These are phyloP conservation scores for Garcia nutans DNA, from an alignment of 345 rosid genomes.

Conservation along the genomic window DNA sequence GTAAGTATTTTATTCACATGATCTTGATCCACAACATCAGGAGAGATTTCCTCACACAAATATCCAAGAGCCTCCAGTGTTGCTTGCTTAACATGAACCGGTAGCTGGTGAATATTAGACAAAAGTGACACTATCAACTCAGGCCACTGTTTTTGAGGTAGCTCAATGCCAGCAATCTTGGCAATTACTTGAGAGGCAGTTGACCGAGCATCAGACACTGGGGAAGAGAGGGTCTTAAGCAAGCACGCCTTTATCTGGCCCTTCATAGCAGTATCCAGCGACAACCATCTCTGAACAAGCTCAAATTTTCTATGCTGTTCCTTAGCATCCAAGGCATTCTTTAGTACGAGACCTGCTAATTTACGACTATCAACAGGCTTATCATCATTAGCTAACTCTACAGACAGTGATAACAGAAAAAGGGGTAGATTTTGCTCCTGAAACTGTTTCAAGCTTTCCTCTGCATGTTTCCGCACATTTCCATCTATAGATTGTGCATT, in stretches of 20 bases:
- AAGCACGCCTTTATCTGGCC: conserved; percentile 56
- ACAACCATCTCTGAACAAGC: conserved; percentile 71
- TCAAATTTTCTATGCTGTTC: conserved; percentile 62
- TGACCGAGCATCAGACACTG: conserved; percentile 58
- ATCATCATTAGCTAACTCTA: conserved; percentile 63
- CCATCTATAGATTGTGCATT: conserved; percentile 73
- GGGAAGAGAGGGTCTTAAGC: conserved; percentile 59
- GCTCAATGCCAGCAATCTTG: conserved; percentile 71
- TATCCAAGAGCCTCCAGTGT: conserved; percentile 78
- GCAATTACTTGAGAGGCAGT: conserved; percentile 76
- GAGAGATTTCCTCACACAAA: conserved; percentile 72
- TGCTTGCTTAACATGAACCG: conserved; percentile 65
- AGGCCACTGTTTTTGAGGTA: conserved; percentile 82
- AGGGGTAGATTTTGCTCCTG: conserved; percentile 67
- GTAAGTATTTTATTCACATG: conserved; percentile 72
- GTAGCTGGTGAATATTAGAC: conserved; percentile 62
- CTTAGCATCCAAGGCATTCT: conserved; percentile 71
- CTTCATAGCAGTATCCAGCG: conserved; percentile 50
- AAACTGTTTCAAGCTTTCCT: conserved; percentile 64
- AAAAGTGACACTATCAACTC: conserved; percentile 65
- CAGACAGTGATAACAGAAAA: conserved; percentile 62
- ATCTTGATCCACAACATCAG: conserved; percentile 71
- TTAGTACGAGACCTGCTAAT: conserved; percentile 64
- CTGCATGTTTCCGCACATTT: conserved; percentile 62
- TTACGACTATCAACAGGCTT: conserved; percentile 74